phyloP scores from a whole-genome alignment of 805 yeast species.

The Candida maesae region DNA sequence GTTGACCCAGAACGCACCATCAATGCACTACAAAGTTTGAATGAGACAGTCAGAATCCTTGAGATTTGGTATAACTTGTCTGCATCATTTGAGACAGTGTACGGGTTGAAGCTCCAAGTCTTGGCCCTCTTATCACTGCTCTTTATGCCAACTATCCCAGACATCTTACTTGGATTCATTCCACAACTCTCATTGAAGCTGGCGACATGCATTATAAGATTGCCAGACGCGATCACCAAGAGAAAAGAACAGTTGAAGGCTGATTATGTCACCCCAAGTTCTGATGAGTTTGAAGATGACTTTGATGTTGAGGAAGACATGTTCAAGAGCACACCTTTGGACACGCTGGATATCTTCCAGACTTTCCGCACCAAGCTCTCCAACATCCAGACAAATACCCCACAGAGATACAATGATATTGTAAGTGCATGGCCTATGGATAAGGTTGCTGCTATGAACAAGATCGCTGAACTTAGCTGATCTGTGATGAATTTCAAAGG shows the following conservation, averaged over 20 bases:
- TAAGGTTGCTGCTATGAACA: conserved; percentile 17
- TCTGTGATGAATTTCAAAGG: too few species aligned
- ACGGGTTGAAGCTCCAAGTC: conserved; percentile 70
- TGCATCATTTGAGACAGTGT: conserved; percentile 54
- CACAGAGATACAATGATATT: too few species aligned
- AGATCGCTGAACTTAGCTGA: conserved; percentile 5
- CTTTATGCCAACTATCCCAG: conserved; percentile 37
- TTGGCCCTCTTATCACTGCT: conserved; percentile 60
- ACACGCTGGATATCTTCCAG: conserved; percentile 63
- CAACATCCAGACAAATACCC: conserved; percentile 45
- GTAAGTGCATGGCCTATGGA: conserved; percentile 29
- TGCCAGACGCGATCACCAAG: conserved; percentile 71
- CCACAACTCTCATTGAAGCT: conserved; percentile 51
- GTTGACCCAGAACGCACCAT: conserved; percentile 58
- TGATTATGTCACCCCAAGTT: conserved; percentile 36
- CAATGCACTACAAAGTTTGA: conserved; percentile 42
- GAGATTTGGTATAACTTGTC: conserved; percentile 62
- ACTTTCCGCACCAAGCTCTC: conserved; percentile 55
- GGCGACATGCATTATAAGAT: conserved; percentile 45
- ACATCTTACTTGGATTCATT: conserved; percentile 32
- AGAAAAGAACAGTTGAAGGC: conserved; percentile 52
- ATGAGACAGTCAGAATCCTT: conserved; percentile 47
- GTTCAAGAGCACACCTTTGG: conserved; percentile 74
- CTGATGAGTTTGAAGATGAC: conserved; percentile 5
- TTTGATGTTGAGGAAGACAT: conserved; percentile 54